phyloP scores from a whole-genome alignment of 106 monocot species.

The Vanilla planifolia region DNA sequence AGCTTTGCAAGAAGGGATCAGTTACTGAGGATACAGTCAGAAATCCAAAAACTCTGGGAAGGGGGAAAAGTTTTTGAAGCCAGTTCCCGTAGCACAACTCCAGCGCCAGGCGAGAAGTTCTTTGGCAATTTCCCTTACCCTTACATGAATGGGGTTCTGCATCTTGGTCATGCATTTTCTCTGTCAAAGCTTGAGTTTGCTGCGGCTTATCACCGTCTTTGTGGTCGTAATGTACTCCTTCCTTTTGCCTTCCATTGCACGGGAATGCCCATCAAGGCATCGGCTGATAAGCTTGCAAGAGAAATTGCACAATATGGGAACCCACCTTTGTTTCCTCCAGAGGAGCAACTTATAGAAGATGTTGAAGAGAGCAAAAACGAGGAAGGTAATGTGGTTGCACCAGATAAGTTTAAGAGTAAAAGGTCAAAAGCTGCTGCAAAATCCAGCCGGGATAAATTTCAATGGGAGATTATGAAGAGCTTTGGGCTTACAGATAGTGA shows the following conservation, averaged over 20 bases:
- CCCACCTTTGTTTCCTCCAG: constrained; percentile 64
- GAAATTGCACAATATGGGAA: constrained; percentile 58
- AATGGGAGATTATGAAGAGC: constrained; percentile 93
- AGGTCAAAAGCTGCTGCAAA: constrained; percentile 83
- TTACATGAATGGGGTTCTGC: constrained; percentile 90
- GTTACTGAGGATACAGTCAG: constrained; percentile 55
- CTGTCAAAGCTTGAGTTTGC: constrained; percentile 81
- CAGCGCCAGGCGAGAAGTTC: constrained; percentile 63
- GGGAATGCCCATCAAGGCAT: constrained; percentile 96
- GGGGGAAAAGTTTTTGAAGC: constrained; percentile 53
- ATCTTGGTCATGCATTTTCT: constrained; percentile 77
- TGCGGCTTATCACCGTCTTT: constrained; percentile 60
- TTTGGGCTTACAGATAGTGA: constrained; percentile 61
- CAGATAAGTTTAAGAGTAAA: constrained; percentile 86
- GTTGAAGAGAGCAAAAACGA: constrained; percentile 23
- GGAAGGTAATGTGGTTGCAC: constrained; percentile 24
- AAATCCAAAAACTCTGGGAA: constrained; percentile 67
- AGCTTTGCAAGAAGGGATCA: constrained; percentile 75
- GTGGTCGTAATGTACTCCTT: constrained; percentile 73
- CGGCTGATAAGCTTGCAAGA: constrained; percentile 75
- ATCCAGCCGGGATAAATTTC: constrained; percentile 62
- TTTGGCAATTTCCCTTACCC: constrained; percentile 96
- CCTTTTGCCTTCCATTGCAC: constrained; percentile 98
- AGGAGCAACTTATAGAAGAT: constrained; percentile 30
- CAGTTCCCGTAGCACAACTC: constrained; percentile 30